These are phyloP conservation scores for Sequoia sempervirens DNA, from an alignment of 75 land plant species.

Conservation along the genomic window DNA sequence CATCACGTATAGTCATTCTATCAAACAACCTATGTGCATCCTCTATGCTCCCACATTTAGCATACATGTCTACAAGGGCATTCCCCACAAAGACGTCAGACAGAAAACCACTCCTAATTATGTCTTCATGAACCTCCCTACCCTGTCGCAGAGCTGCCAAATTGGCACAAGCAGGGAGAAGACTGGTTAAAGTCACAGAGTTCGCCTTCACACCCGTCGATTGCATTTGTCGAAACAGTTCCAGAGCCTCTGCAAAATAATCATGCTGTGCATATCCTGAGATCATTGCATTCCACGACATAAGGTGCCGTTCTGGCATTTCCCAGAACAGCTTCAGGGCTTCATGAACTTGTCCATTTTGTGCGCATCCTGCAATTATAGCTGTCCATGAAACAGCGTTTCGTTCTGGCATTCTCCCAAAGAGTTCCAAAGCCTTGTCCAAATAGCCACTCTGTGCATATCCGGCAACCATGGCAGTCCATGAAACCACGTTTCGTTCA, in stretches of 20 bases:
- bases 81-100: conserved; percentile 30
- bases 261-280: conserved; percentile 25
- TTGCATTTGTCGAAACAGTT: conserved; percentile 32
- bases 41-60: conserved; percentile 36
- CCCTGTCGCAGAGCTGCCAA: conserved; percentile 33
- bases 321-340: neutral
- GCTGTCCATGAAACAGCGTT: conserved; percentile 4
- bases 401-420: conserved; percentile 32
- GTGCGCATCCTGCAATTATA: neutral
- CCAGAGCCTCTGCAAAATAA: conserved; percentile 24
- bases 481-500: conserved; percentile 1
- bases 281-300: conserved; percentile 4
- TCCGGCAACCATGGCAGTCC: conserved; percentile 10
- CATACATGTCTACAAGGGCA: conserved; percentile 45
- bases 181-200: conserved; percentile 32
- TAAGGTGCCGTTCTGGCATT: neutral
- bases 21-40: conserved; percentile 22
- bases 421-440: conserved; percentile 43
- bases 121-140: conserved; percentile 24
- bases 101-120: conserved; percentile 13
- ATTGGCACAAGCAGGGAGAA: conserved; percentile 44
- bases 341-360: neutral
- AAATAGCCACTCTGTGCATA: conserved; percentile 24
- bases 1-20: conserved; percentile 20
- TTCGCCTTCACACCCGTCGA: conserved; percentile 26